Evolutionary conservation across 805 yeast genomes (phyloP), one percentile per base, ranked within the genome.

Genomic region (Yarrowia sp.): DNA sequence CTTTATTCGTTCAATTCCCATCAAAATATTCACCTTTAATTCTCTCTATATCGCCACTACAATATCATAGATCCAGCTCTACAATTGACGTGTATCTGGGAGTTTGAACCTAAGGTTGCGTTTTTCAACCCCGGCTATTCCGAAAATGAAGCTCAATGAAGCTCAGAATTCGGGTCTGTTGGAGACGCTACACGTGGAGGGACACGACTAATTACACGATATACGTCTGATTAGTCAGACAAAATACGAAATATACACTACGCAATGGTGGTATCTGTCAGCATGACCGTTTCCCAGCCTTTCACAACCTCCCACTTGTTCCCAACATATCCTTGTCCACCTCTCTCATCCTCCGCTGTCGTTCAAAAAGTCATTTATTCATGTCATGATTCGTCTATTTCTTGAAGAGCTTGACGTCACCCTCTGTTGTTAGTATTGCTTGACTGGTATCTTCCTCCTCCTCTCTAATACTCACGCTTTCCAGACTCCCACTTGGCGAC

Each of bases 401-500:
- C 65, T 59, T 59, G 52, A 38, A 63, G 67, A 49, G 8, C 67
- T 63, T 63, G 40, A 63, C 22, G 55, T 63, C 67, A 63, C 67
- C 67, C 67, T 63, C 67, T 63, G 48, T n/a, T n/a, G 67, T 63
- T 63, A 63, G 67, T 63, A 38, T 19, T 40, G 67, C 38, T 36
- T 38, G 43, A 40, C 7, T 22, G 22, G 16, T 7, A 7, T 53
- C 45, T 42, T 14, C 46, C 38, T 15, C 43, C 49, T 26, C n/a
- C 45, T 16, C 52, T 9, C 15, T 12, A 40, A 48, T 48, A 65
- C 76, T 70, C 71, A 74, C 76, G 77, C 71, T 73, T 72, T 70
- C 98, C 98, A 72, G 89, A 85, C 76, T 85, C 89, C 81, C 88
- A 85, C 77, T 84, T 85, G 79, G 89, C 86, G 72, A 84, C 89